Percentiles rank a stretch among this genome's conserved stretches.
These are phyloP conservation scores for Auriculariales sp. DNA, from an alignment of 768 basidiomycete genomes.

Conservation along the genomic window DNA sequence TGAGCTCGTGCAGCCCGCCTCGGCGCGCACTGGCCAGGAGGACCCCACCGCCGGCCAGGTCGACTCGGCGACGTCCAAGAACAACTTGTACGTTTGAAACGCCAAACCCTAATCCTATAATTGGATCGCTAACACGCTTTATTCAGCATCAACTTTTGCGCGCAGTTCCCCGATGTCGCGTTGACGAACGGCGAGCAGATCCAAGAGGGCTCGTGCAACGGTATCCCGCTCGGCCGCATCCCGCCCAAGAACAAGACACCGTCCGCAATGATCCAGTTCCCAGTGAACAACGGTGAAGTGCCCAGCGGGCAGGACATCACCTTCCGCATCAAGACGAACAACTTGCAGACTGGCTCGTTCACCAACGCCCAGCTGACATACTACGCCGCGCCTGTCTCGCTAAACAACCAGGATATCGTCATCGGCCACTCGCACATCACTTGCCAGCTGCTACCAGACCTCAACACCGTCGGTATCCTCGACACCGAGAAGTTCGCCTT, in stretches of 20 bases:
- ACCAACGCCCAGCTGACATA: slow-evolving; percentile 39
- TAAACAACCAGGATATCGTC: slow-evolving; percentile 36
- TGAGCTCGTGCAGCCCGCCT: slow-evolving; percentile 33
- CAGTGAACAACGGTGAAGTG: slow-evolving; percentile 25
- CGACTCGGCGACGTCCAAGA: slow-evolving; percentile 34
- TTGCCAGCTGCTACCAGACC: slow-evolving; percentile 28
- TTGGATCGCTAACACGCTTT: slow-evolving; percentile 10
- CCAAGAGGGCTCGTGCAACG: slow-evolving; percentile 42
- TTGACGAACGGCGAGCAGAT: slow-evolving; percentile 44
- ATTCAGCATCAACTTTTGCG: slow-evolving; percentile 36
- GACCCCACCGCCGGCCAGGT: slow-evolving; percentile 33
- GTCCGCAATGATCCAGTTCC: slow-evolving; percentile 31
- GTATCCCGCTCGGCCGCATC: slow-evolving; percentile 42
- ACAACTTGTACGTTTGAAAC: slow-evolving; percentile 30
- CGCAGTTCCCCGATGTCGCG: slow-evolving; percentile 26
- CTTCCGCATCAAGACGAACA: slow-evolving; percentile 31
- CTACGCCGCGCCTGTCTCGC: slow-evolving; percentile 41
- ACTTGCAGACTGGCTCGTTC: slow-evolving; percentile 38
- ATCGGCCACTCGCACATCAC: slow-evolving; percentile 46
- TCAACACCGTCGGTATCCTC: slow-evolving; percentile 14
- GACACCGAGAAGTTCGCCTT: slow-evolving; percentile 42
- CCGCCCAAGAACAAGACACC: slow-evolving; percentile 32
- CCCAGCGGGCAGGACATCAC: slow-evolving; percentile 34
- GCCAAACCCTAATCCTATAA: no score
- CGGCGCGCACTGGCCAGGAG: slow-evolving; percentile 21